Base-by-base conservation (phyloP, 805 yeast genomes). In the Starmerella cellae region DNA sequence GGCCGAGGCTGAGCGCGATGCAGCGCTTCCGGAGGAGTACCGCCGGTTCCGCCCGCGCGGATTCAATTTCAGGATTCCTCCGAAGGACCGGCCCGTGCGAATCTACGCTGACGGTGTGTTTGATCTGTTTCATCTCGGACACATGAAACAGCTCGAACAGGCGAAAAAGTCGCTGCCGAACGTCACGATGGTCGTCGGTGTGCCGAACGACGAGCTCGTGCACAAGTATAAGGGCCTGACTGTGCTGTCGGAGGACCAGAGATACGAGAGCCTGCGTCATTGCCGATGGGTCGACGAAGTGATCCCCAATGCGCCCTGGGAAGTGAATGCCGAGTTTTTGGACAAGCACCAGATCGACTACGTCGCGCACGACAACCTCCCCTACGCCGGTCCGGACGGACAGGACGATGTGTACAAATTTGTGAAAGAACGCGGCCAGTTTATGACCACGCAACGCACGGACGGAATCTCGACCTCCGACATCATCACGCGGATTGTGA, bases 221-320 rank as follows among this genome's bases (percentile, higher is more conserved):
- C 97, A 91, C 64, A 80, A 77, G 52, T 69, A 87, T 47, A 91
- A 91, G 60, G 98, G 98, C 1, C 65, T 91, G 50, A 91, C 98
- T 0, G 98, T 91, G 4, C 67, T 91, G 45, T 73, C 82, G 2
- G 97, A 87, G 58, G 66, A 73, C 49, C 96, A 88, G 59, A 74
- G 98, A 46, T 77, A 79, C 53, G 97, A 88, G 51, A 80, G 95
- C n/a, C 66, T 91, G 47, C 72, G 73, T 46, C 98, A 91, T 63
- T 91, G 98, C 62, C 76, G 69, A 55, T 91, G 98, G 98, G 98
- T 91, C 20, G 97, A 91, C 60, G 97, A 91, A 60, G 97, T 91
- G 23, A 70, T 91, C 42, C 85, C 88, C 23, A 68, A 82, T 60
- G 95, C 96, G 2, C 98, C 98, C 13, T 91, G 98, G 98, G 74